Conservation (phyloP, 176 grass and related monocot species). For the Triticum timopheevii region DNA sequence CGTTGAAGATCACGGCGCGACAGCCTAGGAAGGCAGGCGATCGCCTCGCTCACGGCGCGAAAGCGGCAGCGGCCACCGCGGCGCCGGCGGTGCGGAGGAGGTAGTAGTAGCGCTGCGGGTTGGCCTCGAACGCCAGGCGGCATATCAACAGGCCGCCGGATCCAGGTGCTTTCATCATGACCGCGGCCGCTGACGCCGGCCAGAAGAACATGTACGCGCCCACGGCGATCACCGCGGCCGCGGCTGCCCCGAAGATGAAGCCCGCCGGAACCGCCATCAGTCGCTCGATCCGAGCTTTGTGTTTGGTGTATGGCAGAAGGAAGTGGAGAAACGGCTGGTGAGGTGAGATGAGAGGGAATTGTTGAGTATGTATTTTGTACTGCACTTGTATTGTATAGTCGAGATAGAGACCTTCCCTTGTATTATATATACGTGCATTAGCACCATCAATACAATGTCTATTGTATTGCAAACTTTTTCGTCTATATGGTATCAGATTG, state of each 20-base stretch:
- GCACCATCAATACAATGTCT: too few relatives aligned
- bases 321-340: not conserved
- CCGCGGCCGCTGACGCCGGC: not conserved
- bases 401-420: too few relatives aligned
- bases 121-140: slow-evolving; percentile 5
- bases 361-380: too few relatives aligned
- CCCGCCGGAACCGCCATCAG: not conserved
- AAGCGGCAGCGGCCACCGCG: not conserved
- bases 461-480: too few relatives aligned
- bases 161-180: slow-evolving; percentile 30
- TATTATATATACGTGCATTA: too few relatives aligned
- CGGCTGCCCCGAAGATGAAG: not conserved
- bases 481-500: too few relatives aligned
- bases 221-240: not conserved
- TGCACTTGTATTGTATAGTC: too few relatives aligned
- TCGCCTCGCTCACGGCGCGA: not conserved
- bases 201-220: slow-evolving; percentile 3
- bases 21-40: not conserved
- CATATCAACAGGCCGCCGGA: not conserved
- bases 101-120: slow-evolving; percentile 7
- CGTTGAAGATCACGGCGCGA: not conserved
- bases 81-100: slow-evolving; percentile 13
- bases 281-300: not conserved
- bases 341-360: too few relatives aligned
- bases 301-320: not conserved